These are phyloP conservation scores for Elsinoe ampelina DNA, from an alignment of 2,329 filamentous ascomycete species.

Conservation along the genomic window DNA sequence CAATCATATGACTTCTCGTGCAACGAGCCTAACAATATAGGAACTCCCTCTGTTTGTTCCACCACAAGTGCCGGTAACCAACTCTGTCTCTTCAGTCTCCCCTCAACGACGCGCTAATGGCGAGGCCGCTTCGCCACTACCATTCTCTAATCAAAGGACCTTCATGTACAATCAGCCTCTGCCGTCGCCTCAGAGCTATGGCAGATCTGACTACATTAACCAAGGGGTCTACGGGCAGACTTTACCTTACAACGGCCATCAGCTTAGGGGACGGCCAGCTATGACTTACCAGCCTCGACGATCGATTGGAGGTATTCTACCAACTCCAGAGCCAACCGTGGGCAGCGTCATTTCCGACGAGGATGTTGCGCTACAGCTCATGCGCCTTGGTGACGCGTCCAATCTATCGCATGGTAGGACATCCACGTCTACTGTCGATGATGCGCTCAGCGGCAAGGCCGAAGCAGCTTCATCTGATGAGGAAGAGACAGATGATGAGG, in stretches of 20 bases:
- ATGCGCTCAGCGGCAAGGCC: constrained; percentile 83
- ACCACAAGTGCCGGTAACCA: constrained; percentile 82
- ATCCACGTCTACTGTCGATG: constrained; percentile 85
- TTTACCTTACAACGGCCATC: constrained; percentile 23
- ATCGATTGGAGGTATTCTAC: constrained; percentile 55
- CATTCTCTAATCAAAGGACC: constrained; percentile 70
- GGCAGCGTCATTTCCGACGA: constrained; percentile 96
- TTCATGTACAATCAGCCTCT: constrained; percentile 69
- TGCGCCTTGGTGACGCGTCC: constrained; percentile 88
- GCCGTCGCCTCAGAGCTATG: constrained; percentile 74
- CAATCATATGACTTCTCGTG: constrained; percentile 12
- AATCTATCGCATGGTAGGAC: constrained; percentile 89
- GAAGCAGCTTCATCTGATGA: constrained; percentile 66
- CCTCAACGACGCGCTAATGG: constrained; percentile 72
- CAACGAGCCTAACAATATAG: constrained; percentile 39
- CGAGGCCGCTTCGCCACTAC: constrained; percentile 49
- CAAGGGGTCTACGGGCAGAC: constrained; percentile 11
- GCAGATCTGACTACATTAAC: constrained; percentile 29
- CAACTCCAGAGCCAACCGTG: constrained; percentile 94
- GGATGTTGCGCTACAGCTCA: constrained; percentile 92
- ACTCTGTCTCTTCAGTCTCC: constrained; percentile 96
- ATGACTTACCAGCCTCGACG: constrained; percentile 32
- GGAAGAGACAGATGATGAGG: constrained; percentile 65
- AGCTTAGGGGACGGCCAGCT: constrained; percentile 52
- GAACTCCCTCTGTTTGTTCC: constrained; percentile 93